phyloP scores from a whole-genome alignment of 2,329 filamentous ascomycete species.

The Plectosphaerella cucumerina region DNA sequence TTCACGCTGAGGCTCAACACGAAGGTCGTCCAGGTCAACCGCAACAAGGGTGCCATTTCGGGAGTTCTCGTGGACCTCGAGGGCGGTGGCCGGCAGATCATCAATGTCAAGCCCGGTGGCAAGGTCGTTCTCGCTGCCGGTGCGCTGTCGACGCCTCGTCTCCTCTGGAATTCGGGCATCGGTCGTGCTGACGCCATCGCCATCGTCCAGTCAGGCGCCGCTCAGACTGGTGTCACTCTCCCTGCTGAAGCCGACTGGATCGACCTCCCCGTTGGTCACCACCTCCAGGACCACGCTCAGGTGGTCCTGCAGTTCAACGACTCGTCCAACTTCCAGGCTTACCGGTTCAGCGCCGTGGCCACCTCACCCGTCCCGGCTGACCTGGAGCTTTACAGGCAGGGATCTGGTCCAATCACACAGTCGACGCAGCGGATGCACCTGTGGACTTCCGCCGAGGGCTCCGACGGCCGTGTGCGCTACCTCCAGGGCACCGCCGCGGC shows the following conservation, averaged over 20 bases:
- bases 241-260: conserved; percentile 19
- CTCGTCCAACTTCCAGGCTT: conserved; percentile 16
- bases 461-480: conserved; percentile 31
- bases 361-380: conserved; percentile 21
- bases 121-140: conserved; percentile 18
- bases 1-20: conserved; percentile 30
- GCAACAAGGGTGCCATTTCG: conserved; percentile 12
- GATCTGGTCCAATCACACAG: conserved; percentile 36
- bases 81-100: conserved; percentile 13
- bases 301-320: conserved; percentile 22
- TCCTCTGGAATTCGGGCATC: conserved; percentile 15
- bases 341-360: conserved; percentile 19
- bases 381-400: conserved; percentile 27
- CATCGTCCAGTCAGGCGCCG: conserved; percentile 12
- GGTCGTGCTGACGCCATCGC: conserved; percentile 13
- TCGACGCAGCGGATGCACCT: conserved; percentile 40
- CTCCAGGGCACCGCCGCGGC: conserved; percentile 42
- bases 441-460: conserved; percentile 38
- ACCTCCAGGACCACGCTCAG: conserved; percentile 29
- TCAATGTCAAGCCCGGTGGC: conserved; percentile 15
- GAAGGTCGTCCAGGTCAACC: conserved; percentile 41
- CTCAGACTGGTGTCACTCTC: conserved; percentile 27
- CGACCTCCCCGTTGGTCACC: conserved; percentile 37
- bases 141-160: conserved; percentile 14
- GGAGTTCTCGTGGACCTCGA: conserved; percentile 15